Base-by-base conservation (phyloP, 805 yeast genomes). In the Tetrapisispora pingtungensis region DNA sequence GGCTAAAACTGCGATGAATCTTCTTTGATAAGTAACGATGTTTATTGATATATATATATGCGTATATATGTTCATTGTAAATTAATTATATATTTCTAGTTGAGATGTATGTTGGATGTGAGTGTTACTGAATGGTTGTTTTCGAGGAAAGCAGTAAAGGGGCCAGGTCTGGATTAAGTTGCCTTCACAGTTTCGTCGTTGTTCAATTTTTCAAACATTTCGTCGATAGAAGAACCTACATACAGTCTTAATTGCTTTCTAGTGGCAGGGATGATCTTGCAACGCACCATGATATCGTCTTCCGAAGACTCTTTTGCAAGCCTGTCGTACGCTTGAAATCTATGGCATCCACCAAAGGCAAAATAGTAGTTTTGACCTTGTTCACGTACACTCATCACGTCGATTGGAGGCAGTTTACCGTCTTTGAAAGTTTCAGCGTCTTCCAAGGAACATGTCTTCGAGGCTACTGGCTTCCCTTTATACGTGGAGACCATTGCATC, bases 281-380 rank as follows among this genome's bases (percentile, higher is more conserved):
- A 81, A 55, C 74, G 79, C 10, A 87, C 94, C 66, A 72, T 53
- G 20, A 62, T 58, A 14, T 62, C 64, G 34, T 45, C 44, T 13
- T 49, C 44, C 3, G 47, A 50, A 3, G 62, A 57, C 27, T 71
- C 73, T 1, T 70, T 67, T 34, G 68, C 70, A 15, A 58, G 44
- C 33, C 72, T 65, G 46, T 85, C 93, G 57, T 87, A 87, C 0
- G 95, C 95, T 60, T 86, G 95, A 52, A 86, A 81, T 49, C 96
- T 64, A 58, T 86, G 96, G 58, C 96, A 86, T 0, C 95, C 95
- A 7, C 95, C 96, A 64, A 86, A 86, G 1, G 89, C 94, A 62
- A 84, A 85, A 56, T 81, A 85, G 59, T 72, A 73, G 32, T 64
- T 70, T 40, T 74, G 64, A 1, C 86, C 90, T 7, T 73, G 59